Conservation (phyloP, 106 monocot genomes). For the Triglochin maritima region DNA sequence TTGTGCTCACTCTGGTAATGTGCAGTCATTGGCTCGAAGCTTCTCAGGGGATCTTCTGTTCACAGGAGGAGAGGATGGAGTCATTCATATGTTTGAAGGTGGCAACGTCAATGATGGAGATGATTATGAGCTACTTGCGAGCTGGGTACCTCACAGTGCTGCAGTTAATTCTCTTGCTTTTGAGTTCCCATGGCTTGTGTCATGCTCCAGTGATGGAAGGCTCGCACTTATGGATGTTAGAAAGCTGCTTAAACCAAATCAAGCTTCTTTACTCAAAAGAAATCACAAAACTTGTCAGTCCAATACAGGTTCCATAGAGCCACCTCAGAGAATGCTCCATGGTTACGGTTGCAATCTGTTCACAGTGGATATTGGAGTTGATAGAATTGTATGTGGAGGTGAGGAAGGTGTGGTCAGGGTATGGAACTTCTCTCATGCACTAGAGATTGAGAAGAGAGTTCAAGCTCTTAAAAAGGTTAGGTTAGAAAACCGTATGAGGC, state of each 20-base stretch:
- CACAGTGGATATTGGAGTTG: constrained; percentile 48
- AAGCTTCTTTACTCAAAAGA: not conserved
- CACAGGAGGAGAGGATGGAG: constrained; percentile 70
- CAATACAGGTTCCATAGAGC: constrained; percentile 24
- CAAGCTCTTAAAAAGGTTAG: constrained; percentile 38
- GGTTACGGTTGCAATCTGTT: constrained; percentile 45
- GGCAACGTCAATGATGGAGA: constrained; percentile 1
- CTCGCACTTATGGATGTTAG: constrained; percentile 66
- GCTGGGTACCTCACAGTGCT: constrained; percentile 52
- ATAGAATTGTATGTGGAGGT: constrained; percentile 71
- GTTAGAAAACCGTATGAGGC: constrained; percentile 67
- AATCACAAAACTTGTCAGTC: constrained; percentile 5
- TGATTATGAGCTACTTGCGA: constrained; percentile 25
- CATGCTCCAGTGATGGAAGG: constrained; percentile 64
- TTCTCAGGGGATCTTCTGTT: constrained; percentile 57
- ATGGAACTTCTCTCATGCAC: constrained; percentile 76
- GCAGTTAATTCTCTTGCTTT: constrained; percentile 59
- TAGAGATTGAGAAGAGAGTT: constrained; percentile 61
- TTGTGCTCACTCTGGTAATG: constrained; percentile 40
- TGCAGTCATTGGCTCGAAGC: constrained; percentile 44
- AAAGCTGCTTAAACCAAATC: constrained; percentile 35
- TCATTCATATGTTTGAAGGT: constrained; percentile 53
- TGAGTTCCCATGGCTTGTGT: constrained; percentile 90
- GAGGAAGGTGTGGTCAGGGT: constrained; percentile 61
- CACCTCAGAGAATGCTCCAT: constrained; percentile 86